Evolutionary conservation across 202 grass and related monocot species (phyloP), one percentile per base, ranked within the genome.

Genomic region (Panicum hallii): DNA sequence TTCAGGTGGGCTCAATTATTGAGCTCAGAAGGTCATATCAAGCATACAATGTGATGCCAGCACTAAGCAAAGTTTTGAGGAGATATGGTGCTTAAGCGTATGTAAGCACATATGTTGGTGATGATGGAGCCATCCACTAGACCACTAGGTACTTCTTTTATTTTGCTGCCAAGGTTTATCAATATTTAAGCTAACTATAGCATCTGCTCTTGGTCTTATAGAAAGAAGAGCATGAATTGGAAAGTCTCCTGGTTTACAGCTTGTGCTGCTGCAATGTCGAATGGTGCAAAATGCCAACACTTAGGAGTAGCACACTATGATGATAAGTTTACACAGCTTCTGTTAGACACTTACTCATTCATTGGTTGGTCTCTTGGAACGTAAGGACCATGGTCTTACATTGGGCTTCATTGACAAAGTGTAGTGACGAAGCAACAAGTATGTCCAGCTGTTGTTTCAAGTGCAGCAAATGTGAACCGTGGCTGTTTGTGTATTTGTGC

Each of bases 21-120:
- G 96, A 96, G 73, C 72, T 96, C 80, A 96, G 96, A 88, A 96
- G 96, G 72, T 99, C 93, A 7, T 96, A 99, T 88, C 93, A 99
- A 82, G 96, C 96, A 64, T 99, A 99, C 65, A 96, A 99, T 91
- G 96, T 99, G 56, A 99, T 99, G 96, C 96, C 93, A 77, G 91
- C 93, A 84, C 81, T 99, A 65, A 99, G 90, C 82, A 99, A 99
- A 88, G 93, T 96, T 90, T 86, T 99, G 88, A 96, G 83, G 91
- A 94, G 93, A 99, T 99, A 96, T 84, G 93, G 96, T 60, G 93
- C 89, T 65, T 96, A 86, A 89, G 68, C 44, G 17, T 69, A 74
- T 81, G 20, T 48, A 85, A 62, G 44, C 23, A 63, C 60, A 5
- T 79, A 53, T 26, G 75, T 34, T 84, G 56, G 63, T 81, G 56